Evolutionary conservation across 2,329 filamentous ascomycete genomes (phyloP), one percentile per base, ranked within the genome.

Genomic region (Arthroderma uncinatum): DNA sequence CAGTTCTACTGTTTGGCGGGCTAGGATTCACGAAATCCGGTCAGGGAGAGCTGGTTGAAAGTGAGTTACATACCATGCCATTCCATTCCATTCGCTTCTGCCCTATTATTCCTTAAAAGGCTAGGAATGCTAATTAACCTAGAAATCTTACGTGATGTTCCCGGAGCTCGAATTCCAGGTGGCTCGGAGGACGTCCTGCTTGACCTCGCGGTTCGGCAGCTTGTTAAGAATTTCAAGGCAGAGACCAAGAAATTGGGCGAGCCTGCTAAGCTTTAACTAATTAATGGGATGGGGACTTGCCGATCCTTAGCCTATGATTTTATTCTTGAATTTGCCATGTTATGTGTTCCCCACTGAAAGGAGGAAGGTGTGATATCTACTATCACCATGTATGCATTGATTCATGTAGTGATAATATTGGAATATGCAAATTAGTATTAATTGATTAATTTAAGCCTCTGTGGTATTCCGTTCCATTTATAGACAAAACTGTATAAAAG

Each of bases 141-240:
- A 82, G 80, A 77, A 61, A 82, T 85, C 42, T 82, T 80, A 62
- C 76, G 82, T 23, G 83, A 87, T 64, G 82, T 85, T 0, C 81
- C 82, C 1, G 82, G 79, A 1, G 75, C 79, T 1, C 72, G 80
- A 39, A 83, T 86, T 47, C 83, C 83, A 0, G 85, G 85, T 54
- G 85, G 86, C 1, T 83, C 80, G 4, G 86, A 89, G 67, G 86
- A 89, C 67, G 85, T 89, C 1, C 76, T 89, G 72, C 72, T 87
- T 9, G 85, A 89, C 70, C 71, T 89, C 40, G 82, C 82, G 1
- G 78, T 89, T 2, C 73, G 85, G 12, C 85, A 89, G 68, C 69
- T 88, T 58, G 82, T 86, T 37, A 87, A 88, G 74, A 80, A 86
- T 52, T 88, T 82, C 55, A 64, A 69, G 40, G 61, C 64, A 1